phyloP scores from a whole-genome alignment of 1,139 yeast species.

The Magnusiomyces clavatus region DNA sequence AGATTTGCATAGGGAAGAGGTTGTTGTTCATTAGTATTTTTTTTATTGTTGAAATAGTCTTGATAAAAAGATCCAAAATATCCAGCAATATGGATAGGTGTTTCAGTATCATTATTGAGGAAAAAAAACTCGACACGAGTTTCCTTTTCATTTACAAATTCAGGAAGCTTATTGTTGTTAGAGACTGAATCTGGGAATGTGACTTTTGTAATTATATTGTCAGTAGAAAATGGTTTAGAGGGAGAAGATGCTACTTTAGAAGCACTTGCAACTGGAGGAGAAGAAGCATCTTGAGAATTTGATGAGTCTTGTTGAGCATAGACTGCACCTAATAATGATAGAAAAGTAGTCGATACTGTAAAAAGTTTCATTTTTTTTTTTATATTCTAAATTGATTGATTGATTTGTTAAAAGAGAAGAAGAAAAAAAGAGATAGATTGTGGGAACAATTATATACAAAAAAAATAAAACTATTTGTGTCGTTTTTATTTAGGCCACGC shows the following conservation, averaged over 20 bases:
- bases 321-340: too few species aligned
- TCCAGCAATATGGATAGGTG: conserved; percentile 52
- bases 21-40: conserved; percentile 32
- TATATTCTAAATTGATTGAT: not conserved
- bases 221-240: not conserved
- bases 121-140: conserved; percentile 49
- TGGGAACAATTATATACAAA: too few species aligned
- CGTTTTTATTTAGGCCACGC: not conserved
- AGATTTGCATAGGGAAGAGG: conserved; percentile 46
- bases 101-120: conserved; percentile 46
- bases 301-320: too few species aligned
- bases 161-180: conserved; percentile 14
- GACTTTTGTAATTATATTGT: not conserved
- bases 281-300: too few species aligned
- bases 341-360: not conserved
- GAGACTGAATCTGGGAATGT: conserved; percentile 10
- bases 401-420: not conserved
- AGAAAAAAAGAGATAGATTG: not conserved
- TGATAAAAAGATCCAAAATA: conserved; percentile 66
- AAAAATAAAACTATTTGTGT: too few species aligned
- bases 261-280: not conserved
- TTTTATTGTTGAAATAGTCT: conserved; percentile 30
- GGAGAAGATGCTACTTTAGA: not conserved
- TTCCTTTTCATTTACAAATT: conserved; percentile 43
- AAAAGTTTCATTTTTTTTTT: not conserved